These are phyloP conservation scores for Pilatotrama ljubarskyi DNA, from an alignment of 768 basidiomycete species.

Conservation along the genomic window DNA sequence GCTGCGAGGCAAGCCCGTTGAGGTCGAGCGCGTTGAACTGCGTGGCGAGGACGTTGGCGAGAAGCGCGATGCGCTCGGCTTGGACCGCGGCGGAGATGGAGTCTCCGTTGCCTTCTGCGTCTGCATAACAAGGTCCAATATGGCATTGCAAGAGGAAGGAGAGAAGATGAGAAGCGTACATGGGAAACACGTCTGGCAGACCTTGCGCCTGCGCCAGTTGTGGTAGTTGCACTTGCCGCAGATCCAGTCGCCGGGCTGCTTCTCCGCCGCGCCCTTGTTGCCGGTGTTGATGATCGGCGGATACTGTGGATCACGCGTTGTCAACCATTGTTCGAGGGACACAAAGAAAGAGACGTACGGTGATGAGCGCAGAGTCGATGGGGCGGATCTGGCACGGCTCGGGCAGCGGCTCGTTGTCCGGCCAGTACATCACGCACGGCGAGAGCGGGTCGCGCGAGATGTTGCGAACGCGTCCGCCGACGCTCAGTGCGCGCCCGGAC, in stretches of 20 bases:
- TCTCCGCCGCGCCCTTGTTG: slow-evolving; percentile 84
- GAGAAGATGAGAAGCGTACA: slow-evolving; percentile 45
- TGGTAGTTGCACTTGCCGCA: slow-evolving; percentile 84
- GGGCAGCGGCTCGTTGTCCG: slow-evolving; percentile 84
- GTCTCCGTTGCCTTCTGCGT: slow-evolving; percentile 87
- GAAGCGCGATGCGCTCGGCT: slow-evolving; percentile 77
- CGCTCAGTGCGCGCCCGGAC: slow-evolving; percentile 74
- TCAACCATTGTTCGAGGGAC: neutral
- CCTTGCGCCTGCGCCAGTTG: slow-evolving; percentile 86
- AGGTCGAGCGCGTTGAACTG: slow-evolving; percentile 35
- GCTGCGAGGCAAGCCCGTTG: slow-evolving; percentile 21
- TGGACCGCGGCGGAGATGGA: slow-evolving; percentile 85
- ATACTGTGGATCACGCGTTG: slow-evolving; percentile 45
- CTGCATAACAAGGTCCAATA: slow-evolving; percentile 37
- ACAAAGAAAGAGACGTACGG: slow-evolving; percentile 40
- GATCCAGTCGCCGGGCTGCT: slow-evolving; percentile 60
- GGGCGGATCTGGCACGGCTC: slow-evolving; percentile 76
- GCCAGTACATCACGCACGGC: slow-evolving; percentile 89
- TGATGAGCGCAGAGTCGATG: slow-evolving; percentile 49
- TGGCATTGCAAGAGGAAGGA: slow-evolving; percentile 5
- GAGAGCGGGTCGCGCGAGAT: slow-evolving; percentile 67
- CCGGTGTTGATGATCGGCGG: slow-evolving; percentile 89
- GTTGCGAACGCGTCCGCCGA: slow-evolving; percentile 80
- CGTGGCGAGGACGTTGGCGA: slow-evolving; percentile 69
- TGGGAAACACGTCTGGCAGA: slow-evolving; percentile 86